A percentile compares a stretch with the other conserved stretches of the same genome.
These are phyloP conservation scores for Jasminum sambac DNA, from an alignment of 257 asterid species.

Conservation along the genomic window DNA sequence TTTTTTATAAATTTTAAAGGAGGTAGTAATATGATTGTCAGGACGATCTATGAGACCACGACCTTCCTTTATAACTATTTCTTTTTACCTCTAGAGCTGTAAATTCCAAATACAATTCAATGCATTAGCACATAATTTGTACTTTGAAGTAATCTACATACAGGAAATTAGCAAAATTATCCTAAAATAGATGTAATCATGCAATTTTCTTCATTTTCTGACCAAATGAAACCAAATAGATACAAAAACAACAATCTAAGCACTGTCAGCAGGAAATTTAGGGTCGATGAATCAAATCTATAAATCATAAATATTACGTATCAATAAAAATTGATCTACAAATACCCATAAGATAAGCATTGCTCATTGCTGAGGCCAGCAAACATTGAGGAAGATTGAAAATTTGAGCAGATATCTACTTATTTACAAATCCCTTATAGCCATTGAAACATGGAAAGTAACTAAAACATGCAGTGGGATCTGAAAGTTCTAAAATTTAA, in stretches of 20 bases:
- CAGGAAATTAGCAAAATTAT: neutral
- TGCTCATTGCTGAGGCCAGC: neutral
- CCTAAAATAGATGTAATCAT: neutral
- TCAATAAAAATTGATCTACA: neutral
- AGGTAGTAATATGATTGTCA: neutral
- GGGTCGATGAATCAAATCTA: neutral
- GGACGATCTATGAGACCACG: neutral
- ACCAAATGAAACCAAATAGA: neutral
- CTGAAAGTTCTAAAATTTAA: neutral
- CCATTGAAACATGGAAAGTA: neutral
- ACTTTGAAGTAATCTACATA: neutral
- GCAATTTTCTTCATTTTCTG: neutral
- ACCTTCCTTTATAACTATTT: neutral
- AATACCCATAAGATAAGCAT: neutral
- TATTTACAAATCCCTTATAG: neutral
- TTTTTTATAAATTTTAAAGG: too few species aligned
- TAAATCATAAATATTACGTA: neutral
- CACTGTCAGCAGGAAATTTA: neutral
- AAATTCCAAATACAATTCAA: neutral
- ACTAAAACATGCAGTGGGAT: neutral
- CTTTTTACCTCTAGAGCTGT: neutral
- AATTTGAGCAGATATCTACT: neutral
- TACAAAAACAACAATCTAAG: neutral
- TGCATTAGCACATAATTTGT: neutral
- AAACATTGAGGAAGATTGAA: neutral